Conservation (phyloP, 176 grass and related monocot genomes). For the Aegilops longissima region DNA sequence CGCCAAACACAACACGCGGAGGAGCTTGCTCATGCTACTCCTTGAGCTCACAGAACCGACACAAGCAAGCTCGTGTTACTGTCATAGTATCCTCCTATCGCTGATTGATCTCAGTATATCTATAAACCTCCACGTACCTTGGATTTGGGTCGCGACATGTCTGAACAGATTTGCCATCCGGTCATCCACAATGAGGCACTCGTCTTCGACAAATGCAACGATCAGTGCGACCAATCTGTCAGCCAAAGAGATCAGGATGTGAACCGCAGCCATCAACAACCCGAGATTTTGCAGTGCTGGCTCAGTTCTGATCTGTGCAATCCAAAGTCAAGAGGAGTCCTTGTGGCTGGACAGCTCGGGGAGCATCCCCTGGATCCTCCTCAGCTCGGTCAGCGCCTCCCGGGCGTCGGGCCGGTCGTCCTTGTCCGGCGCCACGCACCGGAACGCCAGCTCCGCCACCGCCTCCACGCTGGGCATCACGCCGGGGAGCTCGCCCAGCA, state of each 20-base stretch:
- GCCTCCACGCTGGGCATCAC: conserved; percentile 67
- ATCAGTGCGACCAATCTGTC: not conserved
- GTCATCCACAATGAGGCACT: not conserved
- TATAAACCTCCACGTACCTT: not conserved
- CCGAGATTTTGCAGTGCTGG: not conserved
- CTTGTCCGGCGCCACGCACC: conserved; percentile 88
- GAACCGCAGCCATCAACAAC: not conserved
- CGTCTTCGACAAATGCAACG: conserved; percentile 23
- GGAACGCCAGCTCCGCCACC: conserved; percentile 81
- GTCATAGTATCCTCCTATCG: not conserved
- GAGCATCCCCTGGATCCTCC: conserved; percentile 63
- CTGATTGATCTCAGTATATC: not conserved
- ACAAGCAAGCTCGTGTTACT: not conserved
- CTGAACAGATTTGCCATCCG: not conserved
- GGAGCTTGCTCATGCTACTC: conserved; percentile 1
- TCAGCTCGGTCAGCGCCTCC: conserved; percentile 77
- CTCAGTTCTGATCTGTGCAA: not conserved
- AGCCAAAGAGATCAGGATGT: not conserved
- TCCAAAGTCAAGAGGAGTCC: conserved; percentile 21
- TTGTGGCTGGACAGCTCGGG: conserved; percentile 25
- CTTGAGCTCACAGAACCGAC: not conserved
- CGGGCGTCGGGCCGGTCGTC: conserved; percentile 78
- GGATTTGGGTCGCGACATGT: not conserved
- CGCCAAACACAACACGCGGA: not conserved
- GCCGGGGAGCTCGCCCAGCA: conserved; percentile 50